These are phyloP conservation scores for Melampsora larici-populina DNA, from an alignment of 1,284 basidiomycete genomes.

Conservation along the genomic window DNA sequence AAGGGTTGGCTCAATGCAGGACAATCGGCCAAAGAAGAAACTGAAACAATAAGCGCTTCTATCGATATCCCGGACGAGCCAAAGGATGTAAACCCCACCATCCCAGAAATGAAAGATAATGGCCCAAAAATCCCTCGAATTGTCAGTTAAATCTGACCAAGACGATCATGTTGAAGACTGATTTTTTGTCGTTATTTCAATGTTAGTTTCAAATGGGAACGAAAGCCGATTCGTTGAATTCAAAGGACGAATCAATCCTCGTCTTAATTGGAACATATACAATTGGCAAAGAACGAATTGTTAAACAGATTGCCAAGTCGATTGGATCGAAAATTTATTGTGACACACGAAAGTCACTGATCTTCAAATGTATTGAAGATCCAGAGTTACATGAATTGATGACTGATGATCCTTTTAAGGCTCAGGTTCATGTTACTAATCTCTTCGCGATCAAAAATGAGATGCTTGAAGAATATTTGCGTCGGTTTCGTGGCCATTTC, in stretches of 20 bases:
- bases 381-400: conserved; percentile 15
- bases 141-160: neutral
- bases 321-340: conserved; percentile 24
- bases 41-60: neutral
- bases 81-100: neutral
- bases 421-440: conserved; percentile 38
- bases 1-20: conserved; percentile 2
- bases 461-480: conserved; percentile 22
- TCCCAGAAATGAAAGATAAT: neutral
- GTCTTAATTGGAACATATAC: conserved; percentile 37
- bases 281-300: conserved; percentile 38
- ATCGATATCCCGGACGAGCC: neutral
- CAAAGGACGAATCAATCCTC: neutral
- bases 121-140: neutral
- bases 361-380: conserved; percentile 24
- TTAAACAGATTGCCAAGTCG: conserved; percentile 13
- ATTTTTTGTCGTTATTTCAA: too few species aligned
- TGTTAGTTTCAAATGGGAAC: neutral
- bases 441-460: conserved; percentile 17
- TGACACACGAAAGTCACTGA: conserved; percentile 7
- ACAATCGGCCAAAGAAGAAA: neutral
- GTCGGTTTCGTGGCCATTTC: conserved; percentile 13
- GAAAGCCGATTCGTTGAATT: neutral
- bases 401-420: neutral
- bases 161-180: too few species aligned